Conservation (phyloP, 2,329 filamentous ascomycete genomes). For the Endocalyx cinctus region DNA sequence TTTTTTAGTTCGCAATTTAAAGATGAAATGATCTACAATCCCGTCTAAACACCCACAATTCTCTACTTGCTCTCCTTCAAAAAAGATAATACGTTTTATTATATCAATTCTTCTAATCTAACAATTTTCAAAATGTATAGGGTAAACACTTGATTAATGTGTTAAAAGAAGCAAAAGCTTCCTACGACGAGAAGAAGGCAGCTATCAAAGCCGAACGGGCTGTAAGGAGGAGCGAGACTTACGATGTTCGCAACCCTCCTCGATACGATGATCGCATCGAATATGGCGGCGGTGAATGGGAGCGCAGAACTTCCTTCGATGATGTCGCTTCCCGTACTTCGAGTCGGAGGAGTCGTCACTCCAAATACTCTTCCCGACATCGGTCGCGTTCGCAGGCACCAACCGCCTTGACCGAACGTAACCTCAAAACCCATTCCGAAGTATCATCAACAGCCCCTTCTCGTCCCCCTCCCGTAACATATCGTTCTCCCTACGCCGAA, state of each 20-base stretch:
- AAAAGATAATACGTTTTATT: too few species aligned
- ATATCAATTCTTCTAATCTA: too few species aligned
- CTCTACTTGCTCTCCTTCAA: too few species aligned
- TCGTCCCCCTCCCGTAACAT: constrained; percentile 31
- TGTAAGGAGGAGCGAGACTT: constrained; percentile 58
- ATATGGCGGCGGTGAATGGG: constrained; percentile 19
- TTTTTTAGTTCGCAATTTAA: too few species aligned
- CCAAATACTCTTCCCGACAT: constrained; percentile 28
- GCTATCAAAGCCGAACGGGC: constrained; percentile 64
- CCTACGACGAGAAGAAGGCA: constrained; percentile 84
- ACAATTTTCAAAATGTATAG: too few species aligned
- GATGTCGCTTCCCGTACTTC: constrained; percentile 33
- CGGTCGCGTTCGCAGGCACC: constrained; percentile 28
- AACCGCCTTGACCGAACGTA: constrained; percentile 45
- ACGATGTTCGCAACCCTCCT: constrained; percentile 31
- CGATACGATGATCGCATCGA: constrained; percentile 26
- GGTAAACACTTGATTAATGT: constrained; percentile 86
- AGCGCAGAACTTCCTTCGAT: constrained; percentile 23
- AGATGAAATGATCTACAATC: too few species aligned
- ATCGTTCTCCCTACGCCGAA: constrained; percentile 38
- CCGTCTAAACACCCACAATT: too few species aligned
- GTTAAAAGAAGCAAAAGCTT: constrained; percentile 86
- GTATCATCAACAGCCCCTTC: constrained; percentile 46
- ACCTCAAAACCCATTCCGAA: constrained; percentile 50
- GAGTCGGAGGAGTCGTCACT: constrained; percentile 38